Conservation (phyloP, 2,329 filamentous ascomycete species). For the Curvularia sp. region DNA sequence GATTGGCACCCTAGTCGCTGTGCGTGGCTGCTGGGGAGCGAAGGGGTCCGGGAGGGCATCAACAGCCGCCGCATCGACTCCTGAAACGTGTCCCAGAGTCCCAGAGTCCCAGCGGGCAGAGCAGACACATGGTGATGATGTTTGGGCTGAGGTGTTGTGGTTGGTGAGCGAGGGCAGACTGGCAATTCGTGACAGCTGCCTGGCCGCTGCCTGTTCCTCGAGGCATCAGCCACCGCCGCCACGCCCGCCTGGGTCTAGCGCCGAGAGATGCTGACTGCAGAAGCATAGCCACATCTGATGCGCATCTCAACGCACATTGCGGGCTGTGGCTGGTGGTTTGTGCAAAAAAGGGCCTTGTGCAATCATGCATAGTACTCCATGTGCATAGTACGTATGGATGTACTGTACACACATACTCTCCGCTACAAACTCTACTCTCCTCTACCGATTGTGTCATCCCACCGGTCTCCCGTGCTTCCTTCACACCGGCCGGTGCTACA, state of each 20-base stretch:
- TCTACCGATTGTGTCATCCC: not conserved
- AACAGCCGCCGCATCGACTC: conserved; percentile 36
- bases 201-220: conserved; percentile 29
- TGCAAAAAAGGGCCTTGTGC: conserved; percentile 14
- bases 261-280: conserved; percentile 11
- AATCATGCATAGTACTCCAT: not conserved
- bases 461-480: not conserved
- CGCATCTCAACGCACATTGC: conserved; percentile 19
- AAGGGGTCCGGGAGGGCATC: conserved; percentile 23
- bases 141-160: too few relatives aligned
- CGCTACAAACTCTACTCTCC: too few relatives aligned
- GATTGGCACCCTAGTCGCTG: conserved; percentile 26
- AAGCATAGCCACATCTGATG: conserved; percentile 35
- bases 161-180: too few relatives aligned
- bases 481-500: not conserved
- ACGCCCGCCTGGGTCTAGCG: conserved; percentile 24
- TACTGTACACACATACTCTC: too few relatives aligned
- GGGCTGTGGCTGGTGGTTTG: conserved; percentile 21
- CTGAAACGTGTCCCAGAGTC: conserved; percentile 30
- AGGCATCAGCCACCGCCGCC: conserved; percentile 30
- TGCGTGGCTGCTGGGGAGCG: conserved; percentile 14
- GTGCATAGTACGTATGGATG: too few relatives aligned
- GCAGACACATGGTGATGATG: too few relatives aligned
- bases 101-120: too few relatives aligned
- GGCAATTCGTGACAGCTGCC: conserved; percentile 16